phyloP scores from a whole-genome alignment of 2,329 filamentous ascomycete species.

The Beauveria medogensis region DNA sequence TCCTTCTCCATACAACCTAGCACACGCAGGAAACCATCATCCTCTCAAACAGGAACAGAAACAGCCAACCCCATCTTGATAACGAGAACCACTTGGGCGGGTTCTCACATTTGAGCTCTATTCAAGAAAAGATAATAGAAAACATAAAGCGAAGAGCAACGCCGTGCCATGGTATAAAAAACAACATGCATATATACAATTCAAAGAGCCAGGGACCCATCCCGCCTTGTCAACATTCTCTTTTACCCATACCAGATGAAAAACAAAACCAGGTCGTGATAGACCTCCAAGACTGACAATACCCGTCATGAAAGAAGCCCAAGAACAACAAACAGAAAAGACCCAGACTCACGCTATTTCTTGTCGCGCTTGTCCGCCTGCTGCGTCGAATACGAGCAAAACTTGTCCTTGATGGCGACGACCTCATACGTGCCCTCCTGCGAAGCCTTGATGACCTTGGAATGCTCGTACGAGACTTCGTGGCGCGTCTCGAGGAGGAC shows the following conservation, averaged over 20 bases:
- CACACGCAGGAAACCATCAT: not conserved
- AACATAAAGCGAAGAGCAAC: slow-evolving; percentile 15
- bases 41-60: slow-evolving; percentile 4
- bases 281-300: not conserved
- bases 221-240: not conserved
- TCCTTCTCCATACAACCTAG: not conserved
- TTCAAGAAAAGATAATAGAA: slow-evolving; percentile 4
- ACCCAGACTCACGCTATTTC: slow-evolving; percentile 19
- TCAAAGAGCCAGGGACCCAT: not conserved
- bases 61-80: not conserved
- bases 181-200: slow-evolving; percentile 7
- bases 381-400: slow-evolving; percentile 78
- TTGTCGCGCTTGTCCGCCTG: slow-evolving; percentile 44
- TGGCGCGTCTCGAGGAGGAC: slow-evolving; percentile 84
- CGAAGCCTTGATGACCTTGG: slow-evolving; percentile 72
- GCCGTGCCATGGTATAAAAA: slow-evolving; percentile 30
- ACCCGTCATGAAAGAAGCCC: not conserved
- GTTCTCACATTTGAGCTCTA: not conserved
- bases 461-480: slow-evolving; percentile 74
- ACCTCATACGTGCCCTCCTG: slow-evolving; percentile 98
- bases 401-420: slow-evolving; percentile 88
- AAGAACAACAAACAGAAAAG: not conserved
- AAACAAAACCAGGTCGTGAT: not conserved
- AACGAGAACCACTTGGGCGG: not conserved
- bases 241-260: not conserved